Evolutionary conservation across 2,329 filamentous ascomycete species (phyloP), one percentile per base, ranked within the genome.

Genomic region (Lachnellula hyalina): DNA sequence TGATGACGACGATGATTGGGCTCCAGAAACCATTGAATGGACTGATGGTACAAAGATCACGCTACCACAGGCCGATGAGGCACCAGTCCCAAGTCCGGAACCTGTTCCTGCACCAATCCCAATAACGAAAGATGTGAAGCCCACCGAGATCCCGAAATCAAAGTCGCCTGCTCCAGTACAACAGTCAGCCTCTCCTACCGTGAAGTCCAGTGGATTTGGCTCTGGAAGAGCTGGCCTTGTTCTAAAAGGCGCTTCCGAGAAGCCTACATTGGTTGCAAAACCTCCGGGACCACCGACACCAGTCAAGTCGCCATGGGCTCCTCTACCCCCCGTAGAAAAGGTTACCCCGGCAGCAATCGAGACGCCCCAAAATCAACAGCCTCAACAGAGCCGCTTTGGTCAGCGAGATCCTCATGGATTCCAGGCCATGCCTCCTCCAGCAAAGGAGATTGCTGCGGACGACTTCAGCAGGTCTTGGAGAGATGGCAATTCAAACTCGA

Each of bases 401-500:
- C 72, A 75, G 21, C 79, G 76, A 65, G 85, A 90, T 60, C 70
- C 75, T 11, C 77, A 81, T 52, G 74, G 76, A 5, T 76, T 78
- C 55, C 84, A 85, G 58, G 74, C 74, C 51, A 74, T 76, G 61
- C 74, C 75, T 17, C 77, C 77, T 17, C 76, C 77, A 19, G 80
- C 87, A 0, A 90, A 90, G 67, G 92, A 97, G 68, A 96, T 96
- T 60, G 90, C 91, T 5, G 89, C 92, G 0, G 94, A 97, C 70
- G 93, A 96, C 62, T 97, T 96, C 67, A 95, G 87, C 69, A 82
- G 94, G 59, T 83, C 86, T 35, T 96, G 89, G 86, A 82, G 88
- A 65, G 90, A 96, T 58, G 81, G 85, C 5, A 77, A 79, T 36
- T 68, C 76, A 0, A 77, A 81, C 53, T 77, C 80, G 11, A 85